Evolutionary conservation across 345 rosid species (phyloP).

Genomic region (Ricinus communis): DNA sequence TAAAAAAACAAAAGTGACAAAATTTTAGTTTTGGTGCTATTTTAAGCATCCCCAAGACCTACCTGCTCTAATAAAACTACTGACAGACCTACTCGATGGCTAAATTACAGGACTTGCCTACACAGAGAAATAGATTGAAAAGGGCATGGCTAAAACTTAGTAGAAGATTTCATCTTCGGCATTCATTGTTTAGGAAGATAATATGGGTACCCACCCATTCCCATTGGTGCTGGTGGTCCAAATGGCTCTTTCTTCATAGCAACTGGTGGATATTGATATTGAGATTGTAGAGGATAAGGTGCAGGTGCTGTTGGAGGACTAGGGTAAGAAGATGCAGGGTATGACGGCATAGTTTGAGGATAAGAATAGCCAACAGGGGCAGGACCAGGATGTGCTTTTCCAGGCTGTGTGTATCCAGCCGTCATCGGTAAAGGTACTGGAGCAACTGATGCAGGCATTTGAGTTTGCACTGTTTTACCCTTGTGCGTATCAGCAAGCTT

Average conservation of each 20-base stretch:
- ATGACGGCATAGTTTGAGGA: constrained; percentile 42
- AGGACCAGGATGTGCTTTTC: constrained; percentile 35
- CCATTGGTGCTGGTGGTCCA: constrained; percentile 38
- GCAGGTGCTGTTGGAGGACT: constrained; percentile 41
- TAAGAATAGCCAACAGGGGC: constrained; percentile 44
- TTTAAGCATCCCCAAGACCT: neutral
- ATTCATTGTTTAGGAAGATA: constrained; percentile 27
- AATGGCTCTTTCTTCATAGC: constrained; percentile 39
- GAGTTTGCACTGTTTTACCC: constrained; percentile 43
- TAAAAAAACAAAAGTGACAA: neutral
- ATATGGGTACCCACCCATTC: constrained; percentile 54
- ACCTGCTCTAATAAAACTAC: neutral
- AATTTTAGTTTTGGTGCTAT: constrained; percentile 7
- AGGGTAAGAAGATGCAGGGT: constrained; percentile 39
- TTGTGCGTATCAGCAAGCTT: constrained; percentile 59
- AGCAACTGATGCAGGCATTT: constrained; percentile 34
- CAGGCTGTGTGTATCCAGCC: constrained; percentile 48
- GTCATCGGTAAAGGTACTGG: constrained; percentile 37
- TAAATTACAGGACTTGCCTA: neutral
- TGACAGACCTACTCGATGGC: neutral
- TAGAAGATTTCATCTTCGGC: neutral
- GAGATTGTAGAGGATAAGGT: constrained; percentile 39
- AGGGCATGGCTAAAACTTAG: neutral
- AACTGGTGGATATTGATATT: constrained; percentile 33
- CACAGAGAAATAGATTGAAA: neutral